These are phyloP conservation scores for Dianthus caryophyllus DNA, from an alignment of 148 eudicot species.

Conservation along the genomic window DNA sequence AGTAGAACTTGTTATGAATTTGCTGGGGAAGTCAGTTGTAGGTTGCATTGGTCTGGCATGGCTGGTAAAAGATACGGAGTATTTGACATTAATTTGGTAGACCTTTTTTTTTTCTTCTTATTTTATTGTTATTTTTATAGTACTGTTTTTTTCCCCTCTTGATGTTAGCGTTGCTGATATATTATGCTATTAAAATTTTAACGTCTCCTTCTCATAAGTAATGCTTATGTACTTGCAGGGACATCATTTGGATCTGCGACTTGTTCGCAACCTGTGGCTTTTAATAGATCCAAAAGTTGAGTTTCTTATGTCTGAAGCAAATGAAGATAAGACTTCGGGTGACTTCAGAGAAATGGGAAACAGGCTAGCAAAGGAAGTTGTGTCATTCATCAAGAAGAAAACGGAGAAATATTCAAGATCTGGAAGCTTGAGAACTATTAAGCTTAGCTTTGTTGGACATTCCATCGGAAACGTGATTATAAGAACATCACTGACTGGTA, in stretches of 20 bases:
- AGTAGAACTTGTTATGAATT: no score
- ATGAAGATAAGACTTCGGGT: slow-evolving; percentile 94
- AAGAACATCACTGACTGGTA: slow-evolving; percentile 90
- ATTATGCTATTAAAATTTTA: neutral
- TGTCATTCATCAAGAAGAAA: slow-evolving; percentile 70
- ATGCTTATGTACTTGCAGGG: slow-evolving; percentile 48
- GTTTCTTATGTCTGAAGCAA: slow-evolving; percentile 89
- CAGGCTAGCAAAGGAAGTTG: slow-evolving; percentile 84
- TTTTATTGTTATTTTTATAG: no score
- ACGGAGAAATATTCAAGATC: slow-evolving; percentile 81
- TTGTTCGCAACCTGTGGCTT: slow-evolving; percentile 98
- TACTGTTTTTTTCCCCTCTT: no score
- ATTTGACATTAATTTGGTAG: neutral
- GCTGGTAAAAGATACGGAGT: neutral
- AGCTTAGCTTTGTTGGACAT: slow-evolving; percentile 97
- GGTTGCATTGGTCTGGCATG: neutral
- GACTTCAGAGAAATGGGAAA: slow-evolving; percentile 98
- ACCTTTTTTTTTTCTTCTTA: neutral
- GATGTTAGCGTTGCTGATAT: no score
- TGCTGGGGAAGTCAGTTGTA: no score
- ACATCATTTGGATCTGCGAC: slow-evolving; percentile 93
- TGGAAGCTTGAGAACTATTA: slow-evolving; percentile 56
- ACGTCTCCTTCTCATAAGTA: neutral
- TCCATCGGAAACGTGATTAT: slow-evolving; percentile 96
- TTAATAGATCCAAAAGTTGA: slow-evolving; percentile 82